Evolutionary conservation across 495 filamentous ascomycete species (phyloP), one percentile per base, ranked within the genome.

Genomic region (Aspergillus cavernicola): DNA sequence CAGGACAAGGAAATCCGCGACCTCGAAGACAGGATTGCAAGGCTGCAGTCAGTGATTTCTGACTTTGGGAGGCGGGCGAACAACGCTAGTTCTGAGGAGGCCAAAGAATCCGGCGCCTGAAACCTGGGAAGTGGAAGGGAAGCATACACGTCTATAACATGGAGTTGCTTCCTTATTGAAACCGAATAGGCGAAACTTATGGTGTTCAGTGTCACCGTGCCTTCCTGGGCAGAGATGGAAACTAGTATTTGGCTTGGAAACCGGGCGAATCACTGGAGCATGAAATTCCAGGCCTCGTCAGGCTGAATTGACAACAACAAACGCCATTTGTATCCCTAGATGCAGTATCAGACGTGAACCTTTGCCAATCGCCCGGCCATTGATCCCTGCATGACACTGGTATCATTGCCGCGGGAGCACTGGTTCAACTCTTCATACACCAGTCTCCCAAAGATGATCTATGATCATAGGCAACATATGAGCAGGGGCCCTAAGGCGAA

Each of bases 1-100:
- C 91, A 96, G 72, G 80, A 89, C 56, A 78, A 69, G 35, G 92
- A 96, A 76, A 91, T 97, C 39, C 57, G 56, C 39, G 84, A 86
- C 61, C 76, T 97, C 38, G 85, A 92, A 71, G 85, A 79, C 49
- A 73, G 78, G 51, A 80, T 88, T 53, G 66, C 67, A 50, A 74
- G 71, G 50, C 80, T 90, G 70, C 76, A 76, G 26, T 75, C 74
- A 29, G 78, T 86, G 38, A 67, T 78, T 36, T 56, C 64, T 31
- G 74, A 75, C 49, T 72, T 78, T 64, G 71, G 73, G n/a, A 61
- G 32, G 15, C 65, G 69, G 35, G 70, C 72, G 15, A 57, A 49
- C 19, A 40, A 16, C 3, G 24, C 40, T 9, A 50, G 26, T 18
- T 18, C 20, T 18, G 41, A 48, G 28, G 70, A 73, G 40, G 9